Evolutionary conservation across 306 rosid genomes (phyloP), one percentile per base, ranked within the genome.

Genomic region (Phaseolus lunatus): DNA sequence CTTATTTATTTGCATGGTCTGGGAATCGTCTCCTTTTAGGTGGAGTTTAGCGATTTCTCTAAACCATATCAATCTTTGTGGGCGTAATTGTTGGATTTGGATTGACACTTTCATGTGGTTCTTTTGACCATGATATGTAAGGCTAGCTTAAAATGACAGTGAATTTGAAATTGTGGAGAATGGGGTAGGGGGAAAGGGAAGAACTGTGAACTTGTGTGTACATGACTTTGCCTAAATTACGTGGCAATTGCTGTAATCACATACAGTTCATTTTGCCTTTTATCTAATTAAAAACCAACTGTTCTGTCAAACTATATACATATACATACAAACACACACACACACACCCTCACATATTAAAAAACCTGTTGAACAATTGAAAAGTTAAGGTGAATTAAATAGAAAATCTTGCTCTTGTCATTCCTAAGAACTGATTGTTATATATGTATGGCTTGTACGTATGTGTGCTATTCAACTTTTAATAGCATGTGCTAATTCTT

Each of bases 1-100:
- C 72, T 59, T 81, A 41, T 41, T 76, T 62, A 65, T 72, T 41
- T 48, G 52, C 69, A 41, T 72, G 70, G 56, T 41, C 50, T 24
- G 56, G 48, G 44, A 70, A 53, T 53, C 8, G 29, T 18, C 69
- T 63, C 33, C 3, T 43, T 68, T 71, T 19, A 31, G 70, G 45
- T 70, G 24, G 50, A 27, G 3, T 31, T 70, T 29, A 16, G 53
- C 9, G 31, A 54, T 52, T 82, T 70, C 31, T 62, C 52, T 20
- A 41, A 58, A 19, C 16, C 4, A 15, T 44, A 62, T 26, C 59
- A 39, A 29, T 76, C 73, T 70, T 29, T 80, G 14, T 49, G 31
- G 2, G 26, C 52, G 15, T 67, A 52, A 35, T 76, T 41, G 37
- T 37, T 33, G 23, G 75, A n/a, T 62, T 76, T 76, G 70, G 68